Evolutionary conservation across 1,139 yeast species (phyloP).

Genomic region (Kodamaea suecica): DNA sequence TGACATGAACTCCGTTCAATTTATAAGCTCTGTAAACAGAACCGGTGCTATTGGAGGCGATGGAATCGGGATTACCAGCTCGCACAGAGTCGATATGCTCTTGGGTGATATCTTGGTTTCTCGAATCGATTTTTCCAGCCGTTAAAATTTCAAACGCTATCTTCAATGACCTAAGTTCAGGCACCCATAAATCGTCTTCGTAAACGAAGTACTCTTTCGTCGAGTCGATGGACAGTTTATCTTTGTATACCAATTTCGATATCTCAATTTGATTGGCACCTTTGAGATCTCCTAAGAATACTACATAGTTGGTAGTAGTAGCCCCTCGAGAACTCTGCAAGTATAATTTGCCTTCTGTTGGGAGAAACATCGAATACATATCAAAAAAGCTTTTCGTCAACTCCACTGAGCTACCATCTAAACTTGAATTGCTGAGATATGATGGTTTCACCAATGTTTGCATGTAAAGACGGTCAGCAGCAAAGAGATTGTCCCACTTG

Average conservation of each 20-base stretch:
- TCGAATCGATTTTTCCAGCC: slow-evolving; percentile 31
- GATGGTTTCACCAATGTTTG: slow-evolving; percentile 37
- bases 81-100: slow-evolving; percentile 21
- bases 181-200: slow-evolving; percentile 34
- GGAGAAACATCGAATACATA: slow-evolving; percentile 26
- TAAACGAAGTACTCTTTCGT: slow-evolving; percentile 11
- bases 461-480: slow-evolving; percentile 34
- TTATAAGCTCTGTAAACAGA: slow-evolving; percentile 27
- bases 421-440: slow-evolving; percentile 20
- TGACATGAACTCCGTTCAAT: slow-evolving; percentile 36
- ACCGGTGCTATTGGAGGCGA: too few relatives aligned
- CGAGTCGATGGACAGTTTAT: slow-evolving; percentile 1
- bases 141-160: slow-evolving; percentile 37
- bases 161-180: slow-evolving; percentile 33
- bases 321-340: slow-evolving; percentile 27
- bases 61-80: slow-evolving; percentile 11
- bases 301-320: slow-evolving; percentile 28
- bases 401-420: slow-evolving; percentile 33
- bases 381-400: slow-evolving; percentile 27
- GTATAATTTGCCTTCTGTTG: slow-evolving; percentile 8
- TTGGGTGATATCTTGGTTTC: slow-evolving; percentile 23
- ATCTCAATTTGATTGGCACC: slow-evolving; percentile 23
- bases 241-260: slow-evolving; percentile 19
- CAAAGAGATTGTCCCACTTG: slow-evolving; percentile 37
- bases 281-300: slow-evolving; percentile 34